Conservation (phyloP, 768 basidiomycete species). For the Boletales sp. region DNA sequence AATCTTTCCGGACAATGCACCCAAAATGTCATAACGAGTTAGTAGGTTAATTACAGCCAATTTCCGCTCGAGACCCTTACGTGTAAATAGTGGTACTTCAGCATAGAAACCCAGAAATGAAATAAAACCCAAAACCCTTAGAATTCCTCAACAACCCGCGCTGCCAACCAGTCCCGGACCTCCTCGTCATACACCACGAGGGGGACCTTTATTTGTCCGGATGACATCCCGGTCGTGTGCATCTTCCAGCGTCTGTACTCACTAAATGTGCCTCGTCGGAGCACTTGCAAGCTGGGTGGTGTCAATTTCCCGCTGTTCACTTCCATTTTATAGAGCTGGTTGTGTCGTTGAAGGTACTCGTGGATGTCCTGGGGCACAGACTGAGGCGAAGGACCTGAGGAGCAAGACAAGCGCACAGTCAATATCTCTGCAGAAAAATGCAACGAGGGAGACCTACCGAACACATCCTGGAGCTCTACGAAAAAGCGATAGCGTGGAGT, state of each 20-base stretch:
- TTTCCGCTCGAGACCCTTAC: too few relatives aligned
- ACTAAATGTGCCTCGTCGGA: conserved; percentile 17
- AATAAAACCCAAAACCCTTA: neutral
- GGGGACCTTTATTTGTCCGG: conserved; percentile 21
- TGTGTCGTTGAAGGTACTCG: conserved; percentile 4
- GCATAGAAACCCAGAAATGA: too few relatives aligned
- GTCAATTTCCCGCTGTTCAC: conserved; percentile 4
- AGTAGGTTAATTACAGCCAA: too few relatives aligned
- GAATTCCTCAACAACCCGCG: conserved; percentile 14
- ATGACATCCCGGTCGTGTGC: conserved; percentile 8
- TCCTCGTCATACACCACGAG: conserved; percentile 13
- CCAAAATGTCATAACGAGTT: too few relatives aligned
- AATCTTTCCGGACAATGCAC: too few relatives aligned
- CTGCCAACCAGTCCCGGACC: conserved; percentile 13
- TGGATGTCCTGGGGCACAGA: conserved; percentile 7
- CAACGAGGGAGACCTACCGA: conserved; percentile 3
- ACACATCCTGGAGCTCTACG: conserved; percentile 11
- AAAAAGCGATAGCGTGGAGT: conserved; percentile 18
- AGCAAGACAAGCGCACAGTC: neutral
- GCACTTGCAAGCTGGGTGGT: conserved; percentile 11
- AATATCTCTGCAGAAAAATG: neutral
- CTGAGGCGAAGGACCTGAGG: neutral
- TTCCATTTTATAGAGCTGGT: conserved; percentile 13
- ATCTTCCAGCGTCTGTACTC: conserved; percentile 22
- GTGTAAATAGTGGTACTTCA: too few relatives aligned